Base-by-base conservation (phyloP, 257 asterid genomes). In the Apocynum venetum region DNA sequence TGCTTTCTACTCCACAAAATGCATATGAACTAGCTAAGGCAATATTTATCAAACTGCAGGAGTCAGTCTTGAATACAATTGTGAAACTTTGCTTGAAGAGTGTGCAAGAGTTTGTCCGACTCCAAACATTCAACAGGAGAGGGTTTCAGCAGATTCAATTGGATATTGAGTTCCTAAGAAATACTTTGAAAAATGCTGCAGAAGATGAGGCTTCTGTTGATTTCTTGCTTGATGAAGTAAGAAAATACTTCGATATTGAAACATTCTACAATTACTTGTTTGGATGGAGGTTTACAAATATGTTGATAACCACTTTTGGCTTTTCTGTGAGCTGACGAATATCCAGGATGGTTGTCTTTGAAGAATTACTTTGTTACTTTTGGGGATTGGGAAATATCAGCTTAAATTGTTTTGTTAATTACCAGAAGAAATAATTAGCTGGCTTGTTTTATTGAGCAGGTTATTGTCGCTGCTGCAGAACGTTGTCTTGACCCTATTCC, bases 71-170 rank as follows among this genome's bases (percentile, higher is more conserved):
- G 77, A 90, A 93, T 76, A 89, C 96, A 65, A 85, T 89, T 31
- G 86, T 88, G 52, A 95, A 95, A 78, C 97, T 95, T 81, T 87
- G 93, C 71, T 84, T 95, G 80, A 95, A 95, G 84, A 95, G 99
- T 80, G 75, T 93, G 77, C 99, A 95, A 88, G 99, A 95, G 87
- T 86, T 87, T 84, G 98, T 87, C 78, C 89, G 98, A 25, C 97
- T 93, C 71, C 99, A 91, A 75, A 93, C 97, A 68, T 95, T 83
- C 79, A 95, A 91, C 69, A 92, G 99, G 15, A 90, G 99, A 76
- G 99, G 99, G 72, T 95, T 93, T 84, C 99, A 95, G 85, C 99
- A 95, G 84, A 91, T 95, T 80, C 99, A 93, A 76, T 77, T 95
- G 89, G 99, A 95, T 79, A 90, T 93, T 82, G 89, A 95, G 89